These are phyloP conservation scores for Pythium guiyangense DNA, from an alignment of 352 stramenopile species.

Conservation along the genomic window DNA sequence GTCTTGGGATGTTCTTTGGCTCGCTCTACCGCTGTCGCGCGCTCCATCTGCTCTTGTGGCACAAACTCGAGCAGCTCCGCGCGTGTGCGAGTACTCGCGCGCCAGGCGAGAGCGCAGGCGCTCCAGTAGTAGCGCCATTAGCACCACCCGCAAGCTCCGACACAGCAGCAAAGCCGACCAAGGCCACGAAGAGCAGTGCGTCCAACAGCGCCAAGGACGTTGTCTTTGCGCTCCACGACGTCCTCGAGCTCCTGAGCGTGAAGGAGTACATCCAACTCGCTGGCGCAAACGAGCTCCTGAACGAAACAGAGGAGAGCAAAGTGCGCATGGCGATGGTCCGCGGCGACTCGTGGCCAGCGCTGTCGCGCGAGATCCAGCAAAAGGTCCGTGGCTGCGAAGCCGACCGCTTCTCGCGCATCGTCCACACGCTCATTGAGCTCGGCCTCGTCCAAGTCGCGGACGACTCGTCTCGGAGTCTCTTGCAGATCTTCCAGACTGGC, in stretches of 20 bases:
- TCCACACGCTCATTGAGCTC: slow-evolving; percentile 70
- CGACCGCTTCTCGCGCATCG: slow-evolving; percentile 63
- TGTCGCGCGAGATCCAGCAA: slow-evolving; percentile 29
- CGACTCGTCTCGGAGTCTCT: slow-evolving; percentile 47
- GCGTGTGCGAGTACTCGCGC: slow-evolving; percentile 2
- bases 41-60: slow-evolving; percentile 66
- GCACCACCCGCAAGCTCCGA: neutral
- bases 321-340: slow-evolving; percentile 40
- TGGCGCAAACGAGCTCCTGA: slow-evolving; percentile 58
- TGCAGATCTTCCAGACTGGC: slow-evolving; percentile 53
- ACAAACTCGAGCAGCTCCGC: slow-evolving; percentile 28
- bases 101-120: neutral
- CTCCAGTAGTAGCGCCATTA: too few relatives aligned
- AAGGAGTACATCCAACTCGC: slow-evolving; percentile 75
- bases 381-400: slow-evolving; percentile 71
- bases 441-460: slow-evolving; percentile 49
- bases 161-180: neutral
- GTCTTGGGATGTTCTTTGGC: slow-evolving; percentile 69
- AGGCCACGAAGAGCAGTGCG: neutral
- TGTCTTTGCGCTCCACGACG: slow-evolving; percentile 62
- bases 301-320: slow-evolving; percentile 51
- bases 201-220: slow-evolving; percentile 15
- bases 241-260: slow-evolving; percentile 58
- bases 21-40: slow-evolving; percentile 62
- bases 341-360: slow-evolving; percentile 40